Percentiles rank a stretch among this genome's conserved stretches.
Evolutionary conservation across 306 rosid genomes (phyloP).

Genomic region (Vicia villosa): DNA sequence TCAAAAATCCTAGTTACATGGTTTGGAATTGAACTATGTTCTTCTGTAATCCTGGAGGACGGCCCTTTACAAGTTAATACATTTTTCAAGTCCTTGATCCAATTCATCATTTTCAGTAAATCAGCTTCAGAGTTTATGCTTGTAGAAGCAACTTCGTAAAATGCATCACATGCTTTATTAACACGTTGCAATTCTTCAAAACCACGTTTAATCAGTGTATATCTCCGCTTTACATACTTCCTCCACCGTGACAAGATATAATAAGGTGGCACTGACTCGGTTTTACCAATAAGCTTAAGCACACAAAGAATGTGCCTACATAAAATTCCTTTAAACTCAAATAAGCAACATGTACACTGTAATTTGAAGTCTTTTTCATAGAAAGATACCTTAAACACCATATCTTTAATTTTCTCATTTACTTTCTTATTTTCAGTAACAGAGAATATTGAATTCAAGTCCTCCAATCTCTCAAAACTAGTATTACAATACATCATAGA

Average conservation of each 20-base stretch:
- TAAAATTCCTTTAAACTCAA: slow-evolving; percentile 13
- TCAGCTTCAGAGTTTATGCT: slow-evolving; percentile 18
- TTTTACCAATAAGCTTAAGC: slow-evolving; percentile 2
- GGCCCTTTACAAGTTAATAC: slow-evolving; percentile 8
- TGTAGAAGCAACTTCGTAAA: slow-evolving; percentile 21
- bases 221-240: slow-evolving; percentile 3
- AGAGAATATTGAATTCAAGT: slow-evolving; percentile 8
- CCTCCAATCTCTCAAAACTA: slow-evolving; percentile 15
- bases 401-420: slow-evolving; percentile 5
- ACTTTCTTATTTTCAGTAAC: slow-evolving; percentile 21
- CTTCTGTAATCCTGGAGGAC: neutral
- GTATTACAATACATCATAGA: slow-evolving; percentile 21
- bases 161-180: slow-evolving; percentile 16
- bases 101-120: slow-evolving; percentile 24
- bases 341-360: slow-evolving; percentile 9
- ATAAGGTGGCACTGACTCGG: slow-evolving; percentile 7
- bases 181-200: slow-evolving; percentile 22
- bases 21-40: neutral
- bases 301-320: slow-evolving; percentile 18
- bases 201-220: neutral
- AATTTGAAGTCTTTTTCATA: slow-evolving; percentile 7
- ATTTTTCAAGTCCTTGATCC: slow-evolving; percentile 22
- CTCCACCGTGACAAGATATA: slow-evolving; percentile 15
- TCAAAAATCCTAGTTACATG: slow-evolving; percentile 5
- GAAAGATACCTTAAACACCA: slow-evolving; percentile 22